phyloP scores from a whole-genome alignment of 148 eudicot genomes.

The Selenicereus undatus region DNA sequence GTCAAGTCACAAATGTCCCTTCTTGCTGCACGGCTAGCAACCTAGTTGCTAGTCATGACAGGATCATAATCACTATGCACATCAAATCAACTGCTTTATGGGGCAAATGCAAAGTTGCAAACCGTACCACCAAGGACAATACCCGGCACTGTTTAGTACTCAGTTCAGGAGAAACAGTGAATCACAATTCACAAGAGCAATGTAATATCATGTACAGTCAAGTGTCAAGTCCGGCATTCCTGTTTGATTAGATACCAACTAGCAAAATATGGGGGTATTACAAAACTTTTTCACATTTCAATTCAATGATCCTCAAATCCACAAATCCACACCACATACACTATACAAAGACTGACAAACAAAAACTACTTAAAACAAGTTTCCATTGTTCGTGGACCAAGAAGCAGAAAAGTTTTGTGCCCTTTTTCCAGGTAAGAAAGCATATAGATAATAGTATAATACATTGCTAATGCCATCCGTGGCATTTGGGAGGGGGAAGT shows the following conservation, averaged over 20 bases:
- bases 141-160: neutral
- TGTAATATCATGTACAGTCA: slow-evolving; percentile 3
- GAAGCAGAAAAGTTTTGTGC: neutral
- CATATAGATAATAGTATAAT: slow-evolving; percentile 2
- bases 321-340: no score
- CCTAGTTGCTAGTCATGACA: neutral
- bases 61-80: neutral
- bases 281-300: neutral
- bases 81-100: neutral
- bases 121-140: neutral
- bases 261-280: neutral
- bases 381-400: neutral
- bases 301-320: neutral
- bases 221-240: neutral
- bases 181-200: neutral
- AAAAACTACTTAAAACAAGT: neutral
- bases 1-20: neutral
- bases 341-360: no score
- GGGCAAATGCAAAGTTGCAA: neutral
- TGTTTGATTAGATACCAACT: neutral
- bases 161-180: neutral
- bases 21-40: no score
- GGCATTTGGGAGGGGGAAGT: neutral
- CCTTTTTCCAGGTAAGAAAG: neutral
- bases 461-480: neutral